These are phyloP conservation scores for Protea cynaroides DNA, from an alignment of 164 flowering plant species.

Conservation along the genomic window DNA sequence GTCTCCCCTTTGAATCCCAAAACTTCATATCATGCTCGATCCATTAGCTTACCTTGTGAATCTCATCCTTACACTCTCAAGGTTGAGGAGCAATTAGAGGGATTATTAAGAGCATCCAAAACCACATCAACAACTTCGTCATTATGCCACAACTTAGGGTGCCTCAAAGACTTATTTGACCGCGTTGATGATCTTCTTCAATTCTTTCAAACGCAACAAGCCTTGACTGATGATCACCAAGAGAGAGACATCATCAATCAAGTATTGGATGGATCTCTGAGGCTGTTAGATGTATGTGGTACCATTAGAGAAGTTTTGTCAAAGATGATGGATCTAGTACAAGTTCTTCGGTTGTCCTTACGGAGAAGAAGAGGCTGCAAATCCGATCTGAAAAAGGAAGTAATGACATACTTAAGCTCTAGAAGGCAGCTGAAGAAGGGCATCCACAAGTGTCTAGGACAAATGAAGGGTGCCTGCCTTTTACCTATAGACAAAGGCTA, in stretches of 20 bases:
- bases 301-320: not conserved
- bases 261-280: not conserved
- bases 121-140: not conserved
- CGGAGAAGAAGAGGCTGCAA: conserved; percentile 5
- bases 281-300: not conserved
- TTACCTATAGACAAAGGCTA: too few species aligned
- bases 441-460: too few species aligned
- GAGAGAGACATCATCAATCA: not conserved
- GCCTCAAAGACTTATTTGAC: conserved; percentile 25
- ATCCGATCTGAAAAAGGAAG: not conserved
- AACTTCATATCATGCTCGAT: conserved; percentile 11
- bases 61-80: conserved; percentile 9
- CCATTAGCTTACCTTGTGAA: conserved; percentile 18
- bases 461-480: too few species aligned
- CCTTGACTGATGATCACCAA: conserved; percentile 5
- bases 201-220: conserved; percentile 25
- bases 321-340: conserved; percentile 3
- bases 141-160: conserved; percentile 14
- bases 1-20: conserved; percentile 8
- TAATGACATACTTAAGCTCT: not conserved
- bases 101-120: conserved; percentile 5
- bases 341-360: conserved; percentile 7
- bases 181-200: conserved; percentile 22
- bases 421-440: not conserved
- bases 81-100: conserved; percentile 11